These are phyloP conservation scores for Aspergillus olivimuriae DNA, from an alignment of 495 filamentous ascomycete species.

Conservation along the genomic window DNA sequence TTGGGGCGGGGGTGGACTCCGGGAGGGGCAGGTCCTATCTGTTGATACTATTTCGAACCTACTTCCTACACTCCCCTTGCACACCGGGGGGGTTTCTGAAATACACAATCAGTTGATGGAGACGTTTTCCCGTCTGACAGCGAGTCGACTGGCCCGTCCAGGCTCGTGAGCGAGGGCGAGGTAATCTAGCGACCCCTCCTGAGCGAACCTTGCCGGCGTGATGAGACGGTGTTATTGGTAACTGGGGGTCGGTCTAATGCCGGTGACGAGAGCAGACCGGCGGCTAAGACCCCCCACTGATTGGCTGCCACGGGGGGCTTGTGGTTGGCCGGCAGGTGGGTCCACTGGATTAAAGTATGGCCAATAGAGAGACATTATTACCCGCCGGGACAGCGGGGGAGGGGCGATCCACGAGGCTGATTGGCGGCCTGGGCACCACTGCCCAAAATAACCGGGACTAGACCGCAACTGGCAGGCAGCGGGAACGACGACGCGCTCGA, in stretches of 20 bases:
- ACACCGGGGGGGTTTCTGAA: no score
- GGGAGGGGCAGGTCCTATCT: neutral
- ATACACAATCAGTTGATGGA: no score
- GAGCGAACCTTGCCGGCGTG: no score
- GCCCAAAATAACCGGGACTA: neutral
- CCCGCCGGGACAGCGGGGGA: constrained; percentile 13
- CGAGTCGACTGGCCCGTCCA: no score
- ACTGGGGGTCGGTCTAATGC: no score
- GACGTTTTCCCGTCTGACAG: no score
- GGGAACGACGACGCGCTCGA: neutral
- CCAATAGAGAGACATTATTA: constrained; percentile 17
- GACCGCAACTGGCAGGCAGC: neutral
- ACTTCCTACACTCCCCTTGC: no score
- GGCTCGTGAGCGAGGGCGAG: no score
- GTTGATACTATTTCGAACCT: neutral
- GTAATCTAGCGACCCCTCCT: no score
- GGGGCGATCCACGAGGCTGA: neutral
- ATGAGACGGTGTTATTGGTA: no score
- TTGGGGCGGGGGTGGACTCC: no score
- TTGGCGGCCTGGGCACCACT: neutral
- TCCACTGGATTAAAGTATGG: neutral
- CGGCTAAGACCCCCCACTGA: neutral
- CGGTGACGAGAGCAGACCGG: neutral
- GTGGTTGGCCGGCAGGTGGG: neutral
- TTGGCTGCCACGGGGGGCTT: neutral